Base-by-base conservation (phyloP, 495 filamentous ascomycete species). In the Hypoxylon fuscum region DNA sequence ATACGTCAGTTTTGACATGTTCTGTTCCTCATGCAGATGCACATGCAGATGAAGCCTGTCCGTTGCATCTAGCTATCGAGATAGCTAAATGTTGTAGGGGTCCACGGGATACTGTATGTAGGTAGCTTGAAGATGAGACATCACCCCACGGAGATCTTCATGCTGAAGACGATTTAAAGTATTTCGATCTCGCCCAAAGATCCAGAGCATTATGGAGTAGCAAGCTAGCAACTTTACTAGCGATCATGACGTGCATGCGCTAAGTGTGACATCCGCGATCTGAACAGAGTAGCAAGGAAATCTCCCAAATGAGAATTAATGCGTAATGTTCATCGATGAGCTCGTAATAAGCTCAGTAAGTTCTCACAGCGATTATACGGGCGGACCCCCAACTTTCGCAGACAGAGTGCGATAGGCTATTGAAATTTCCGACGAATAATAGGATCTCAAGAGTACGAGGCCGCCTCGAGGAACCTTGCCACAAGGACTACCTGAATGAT, bases 241-340 rank as follows among this genome's bases (percentile, higher is more conserved):
- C 41, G 43, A 62, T 41, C 45, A 45, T 60, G 62, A 60, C 56
- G 56, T 66, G 55, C 55, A 60, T 66, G 51, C 42, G 45, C 51
- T 11, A 51, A 46, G 38, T 34, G 41, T 43, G 38, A 35, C 20
- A 51, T 29, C 37, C 22, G 41, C 23, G 23, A 21, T 14, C 27
- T 23, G 45, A 59, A 18, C 17, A 37, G 37, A 44, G 48, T n/a
- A 47, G 48, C 21, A 53, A 60, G 41, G 7, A 43, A 25, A 35
- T 46, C 21, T 51, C 51, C 29, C 18, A 37, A 45, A 35, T 47
- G 40, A 42, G 49, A 8, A 62, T 25, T 17, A 48, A 40, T n/a
- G 48, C 8, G 25, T 27, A 27, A n/a, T 27, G 4, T 27, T 3
- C 25, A 27, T 8, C 8, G 25, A n/a, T n/a, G n/a, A n/a, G n/a